phyloP scores from a whole-genome alignment of 2,329 filamentous ascomycete genomes.

The Cladobotryum mycophilum region DNA sequence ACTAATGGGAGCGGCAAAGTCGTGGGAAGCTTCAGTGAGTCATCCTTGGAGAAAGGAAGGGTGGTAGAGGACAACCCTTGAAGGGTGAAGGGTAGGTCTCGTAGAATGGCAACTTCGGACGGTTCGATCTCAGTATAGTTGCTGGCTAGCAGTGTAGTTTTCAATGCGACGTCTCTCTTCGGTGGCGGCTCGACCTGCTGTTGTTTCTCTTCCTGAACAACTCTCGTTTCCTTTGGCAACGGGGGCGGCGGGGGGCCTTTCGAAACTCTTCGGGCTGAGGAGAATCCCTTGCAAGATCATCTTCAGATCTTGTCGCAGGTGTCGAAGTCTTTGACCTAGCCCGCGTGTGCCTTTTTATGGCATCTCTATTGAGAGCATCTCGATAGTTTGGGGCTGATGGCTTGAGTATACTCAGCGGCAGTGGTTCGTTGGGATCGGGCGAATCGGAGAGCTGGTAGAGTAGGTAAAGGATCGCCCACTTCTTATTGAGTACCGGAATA shows the following conservation, averaged over 20 bases:
- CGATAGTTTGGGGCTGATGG: constrained; percentile 32
- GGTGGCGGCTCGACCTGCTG: constrained; percentile 22
- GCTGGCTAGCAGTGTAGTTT: constrained; percentile 51
- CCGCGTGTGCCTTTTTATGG: constrained; percentile 28
- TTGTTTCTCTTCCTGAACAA: constrained; percentile 31
- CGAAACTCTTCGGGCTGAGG: constrained; percentile 49
- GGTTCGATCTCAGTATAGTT: constrained; percentile 54
- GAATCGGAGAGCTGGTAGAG: constrained; percentile 76
- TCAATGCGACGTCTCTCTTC: constrained; percentile 48
- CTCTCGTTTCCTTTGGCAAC: constrained; percentile 33
- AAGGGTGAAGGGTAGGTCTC: constrained; percentile 85
- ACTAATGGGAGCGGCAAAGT: constrained; percentile 79
- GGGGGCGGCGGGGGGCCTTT: constrained; percentile 25
- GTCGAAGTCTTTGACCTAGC: constrained; percentile 33
- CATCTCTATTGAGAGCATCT: constrained; percentile 16
- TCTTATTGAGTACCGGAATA: constrained; percentile 88
- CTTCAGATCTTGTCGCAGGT: constrained; percentile 35
- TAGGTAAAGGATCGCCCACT: constrained; percentile 94
- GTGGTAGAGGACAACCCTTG: constrained; percentile 88
- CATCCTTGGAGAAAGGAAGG: constrained; percentile 64
- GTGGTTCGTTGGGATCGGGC: constrained; percentile 47
- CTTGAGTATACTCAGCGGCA: constrained; percentile 38
- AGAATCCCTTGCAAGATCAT: constrained; percentile 45
- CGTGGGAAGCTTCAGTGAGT: constrained; percentile 67
- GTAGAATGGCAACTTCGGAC: constrained; percentile 59